phyloP scores from a whole-genome alignment of 2,329 filamentous ascomycete species.

The Fusarium begoniae region DNA sequence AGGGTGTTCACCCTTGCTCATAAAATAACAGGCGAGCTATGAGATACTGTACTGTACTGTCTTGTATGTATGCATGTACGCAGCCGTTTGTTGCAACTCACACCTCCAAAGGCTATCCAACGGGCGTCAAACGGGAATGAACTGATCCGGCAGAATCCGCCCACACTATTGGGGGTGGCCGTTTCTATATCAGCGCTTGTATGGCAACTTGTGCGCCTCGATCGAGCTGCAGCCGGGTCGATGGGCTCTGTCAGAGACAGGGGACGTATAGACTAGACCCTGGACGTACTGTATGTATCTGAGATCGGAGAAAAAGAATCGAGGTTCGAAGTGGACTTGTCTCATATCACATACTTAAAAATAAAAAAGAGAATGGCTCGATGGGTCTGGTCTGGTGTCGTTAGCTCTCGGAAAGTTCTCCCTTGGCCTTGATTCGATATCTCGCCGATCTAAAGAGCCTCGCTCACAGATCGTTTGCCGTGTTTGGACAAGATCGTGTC shows the following conservation, averaged over 20 bases:
- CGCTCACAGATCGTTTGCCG: neutral
- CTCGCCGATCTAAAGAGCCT: neutral
- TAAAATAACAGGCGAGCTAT: neutral
- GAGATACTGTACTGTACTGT: neutral
- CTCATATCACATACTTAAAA: neutral
- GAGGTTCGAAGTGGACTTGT: neutral
- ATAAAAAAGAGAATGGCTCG: neutral
- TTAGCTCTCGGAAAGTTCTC: neutral
- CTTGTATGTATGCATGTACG: neutral
- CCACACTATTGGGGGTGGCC: neutral
- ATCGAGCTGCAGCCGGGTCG: neutral
- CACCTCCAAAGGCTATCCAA: neutral
- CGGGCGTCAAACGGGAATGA: neutral
- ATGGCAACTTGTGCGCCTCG: neutral
- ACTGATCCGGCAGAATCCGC: constrained; percentile 4
- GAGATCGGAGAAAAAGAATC: constrained; percentile 26
- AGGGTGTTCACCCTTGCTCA: neutral
- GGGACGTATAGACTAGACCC: neutral
- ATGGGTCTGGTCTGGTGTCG: neutral
- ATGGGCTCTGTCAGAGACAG: neutral
- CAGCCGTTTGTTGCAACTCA: neutral
- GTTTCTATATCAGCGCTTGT: neutral
- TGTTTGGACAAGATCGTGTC: neutral
- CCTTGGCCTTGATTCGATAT: neutral
- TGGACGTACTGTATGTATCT: neutral